Base-by-base conservation (phyloP, 2,329 filamentous ascomycete genomes). In the Aspergillus brunneoviolaceus region DNA sequence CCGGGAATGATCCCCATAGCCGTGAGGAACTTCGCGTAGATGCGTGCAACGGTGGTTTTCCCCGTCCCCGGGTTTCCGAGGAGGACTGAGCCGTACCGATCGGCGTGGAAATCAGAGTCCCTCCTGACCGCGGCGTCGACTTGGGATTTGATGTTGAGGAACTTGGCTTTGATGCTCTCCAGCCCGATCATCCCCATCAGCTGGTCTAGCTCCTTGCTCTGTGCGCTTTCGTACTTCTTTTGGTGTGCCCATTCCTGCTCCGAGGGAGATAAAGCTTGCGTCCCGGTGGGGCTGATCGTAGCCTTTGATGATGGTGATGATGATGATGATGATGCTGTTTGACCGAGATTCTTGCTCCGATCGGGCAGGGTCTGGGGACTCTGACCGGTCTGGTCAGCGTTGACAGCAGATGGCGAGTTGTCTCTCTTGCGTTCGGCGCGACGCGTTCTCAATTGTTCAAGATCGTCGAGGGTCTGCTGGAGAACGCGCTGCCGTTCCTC, bases 11-110 rank as follows among this genome's bases (percentile, higher is more conserved):
- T 84, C 0, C 87, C 85, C 0, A 90, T 75, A 0, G 84, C 81
- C 0, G 82, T 80, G 0, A 94, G 77, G 39, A 92, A 88, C 6
- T 85, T 81, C 0, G 84, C 87, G 59, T 91, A 92, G 0, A 89
- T 74, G 0, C 89, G 81, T 0, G 90, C 90, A 0, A 93, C 87
- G 0, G 90, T 93, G 0, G 90, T 94, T 77, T 92, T 92, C 0
- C 86, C 89, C 59, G 89, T 92, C 3, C 90, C 90, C 0, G 90
- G 89, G 65, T 92, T 93, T 0, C 90, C 90, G 0, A 92, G 74
- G 3, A 93, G 73, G 0, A 82, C 81, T 1, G 84, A 82, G 7
- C 87, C 84, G 55, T 89, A 86, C 1, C 90, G 78, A 61, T 91
- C 87, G 0, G 77, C 74, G 0, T 74, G 77, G 0, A 89, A 70